Conservation (phyloP, 768 basidiomycete genomes). For the Suillus weaverae region DNA sequence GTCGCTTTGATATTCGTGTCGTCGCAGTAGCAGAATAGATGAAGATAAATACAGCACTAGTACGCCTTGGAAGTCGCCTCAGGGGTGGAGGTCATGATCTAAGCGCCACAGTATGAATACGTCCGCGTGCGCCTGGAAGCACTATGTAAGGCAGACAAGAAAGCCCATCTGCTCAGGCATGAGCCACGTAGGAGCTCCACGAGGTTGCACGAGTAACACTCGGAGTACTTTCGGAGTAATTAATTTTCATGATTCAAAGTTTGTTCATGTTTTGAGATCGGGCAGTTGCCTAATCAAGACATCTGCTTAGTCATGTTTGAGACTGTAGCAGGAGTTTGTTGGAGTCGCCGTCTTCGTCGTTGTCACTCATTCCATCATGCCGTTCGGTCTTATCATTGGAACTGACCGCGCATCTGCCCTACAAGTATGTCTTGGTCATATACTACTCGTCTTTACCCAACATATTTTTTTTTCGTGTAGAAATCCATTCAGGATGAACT, state of each 20-base stretch:
- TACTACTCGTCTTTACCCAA: constrained; percentile 7
- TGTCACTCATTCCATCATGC: constrained; percentile 42
- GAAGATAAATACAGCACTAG: not conserved
- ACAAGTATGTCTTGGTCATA: constrained; percentile 47
- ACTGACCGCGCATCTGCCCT: constrained; percentile 74
- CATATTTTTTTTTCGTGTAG: constrained; percentile 37
- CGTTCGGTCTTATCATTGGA: constrained; percentile 75
- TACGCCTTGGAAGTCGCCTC: not conserved
- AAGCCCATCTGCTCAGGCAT: not conserved
- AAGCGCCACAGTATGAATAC: not conserved
- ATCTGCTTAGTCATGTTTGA: not conserved
- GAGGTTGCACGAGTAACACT: not conserved
- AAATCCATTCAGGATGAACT: constrained; percentile 83
- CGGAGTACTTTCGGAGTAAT: not conserved
- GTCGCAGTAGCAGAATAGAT: not conserved
- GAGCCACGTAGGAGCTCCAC: not conserved
- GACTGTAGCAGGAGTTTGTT: not conserved
- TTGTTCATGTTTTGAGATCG: constrained; percentile 4
- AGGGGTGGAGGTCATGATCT: not conserved
- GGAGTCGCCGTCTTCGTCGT: constrained; percentile 27
- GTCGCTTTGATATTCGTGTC: not conserved
- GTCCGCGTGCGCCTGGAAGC: not conserved
- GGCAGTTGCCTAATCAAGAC: not conserved
- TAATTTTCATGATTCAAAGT: not conserved
- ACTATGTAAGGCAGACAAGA: not conserved